Percentiles rank a stretch among this genome's conserved stretches.
Evolutionary conservation across 2,329 filamentous ascomycete genomes (phyloP).

Genomic region (Trichoderma sp.): DNA sequence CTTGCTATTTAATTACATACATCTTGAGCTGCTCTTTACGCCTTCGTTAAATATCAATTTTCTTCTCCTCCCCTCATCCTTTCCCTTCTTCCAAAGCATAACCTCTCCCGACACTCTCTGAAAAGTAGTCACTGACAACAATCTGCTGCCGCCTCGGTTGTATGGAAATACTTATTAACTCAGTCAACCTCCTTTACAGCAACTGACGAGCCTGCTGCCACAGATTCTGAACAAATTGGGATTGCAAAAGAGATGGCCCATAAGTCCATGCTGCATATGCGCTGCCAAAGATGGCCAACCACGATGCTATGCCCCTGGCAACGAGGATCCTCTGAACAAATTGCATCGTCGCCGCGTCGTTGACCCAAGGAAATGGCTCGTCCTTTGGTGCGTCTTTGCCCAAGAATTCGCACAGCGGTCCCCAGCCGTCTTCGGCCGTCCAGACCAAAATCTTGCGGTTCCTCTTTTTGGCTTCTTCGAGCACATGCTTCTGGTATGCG

Average conservation of each 20-base stretch:
- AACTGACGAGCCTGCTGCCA: neutral
- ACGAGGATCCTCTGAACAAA: slow-evolving; percentile 23
- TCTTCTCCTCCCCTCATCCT: neutral
- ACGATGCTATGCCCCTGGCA: slow-evolving; percentile 23
- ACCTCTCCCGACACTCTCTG: neutral
- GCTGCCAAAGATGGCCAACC: slow-evolving; percentile 19
- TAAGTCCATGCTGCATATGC: slow-evolving; percentile 20
- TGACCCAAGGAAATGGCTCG: slow-evolving; percentile 37
- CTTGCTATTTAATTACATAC: neutral
- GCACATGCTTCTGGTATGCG: slow-evolving; percentile 30
- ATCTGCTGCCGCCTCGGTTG: neutral
- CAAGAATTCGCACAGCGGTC: slow-evolving; percentile 45
- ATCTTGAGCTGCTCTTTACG: neutral
- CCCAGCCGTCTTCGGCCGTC: slow-evolving; percentile 44
- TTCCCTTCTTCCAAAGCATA: neutral
- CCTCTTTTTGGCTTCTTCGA: slow-evolving; percentile 33
- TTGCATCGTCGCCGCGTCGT: slow-evolving; percentile 31
- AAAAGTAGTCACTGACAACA: neutral
- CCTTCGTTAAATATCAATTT: neutral
- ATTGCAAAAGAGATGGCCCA: slow-evolving; percentile 17
- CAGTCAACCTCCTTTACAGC: neutral
- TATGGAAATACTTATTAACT: neutral
- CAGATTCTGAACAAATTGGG: neutral
- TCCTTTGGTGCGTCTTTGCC: slow-evolving; percentile 36
- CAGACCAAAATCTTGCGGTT: slow-evolving; percentile 32